Evolutionary conservation across 2,329 filamentous ascomycete species (phyloP), one percentile per base, ranked within the genome.

Genomic region (Sodiomyces alkalinus): DNA sequence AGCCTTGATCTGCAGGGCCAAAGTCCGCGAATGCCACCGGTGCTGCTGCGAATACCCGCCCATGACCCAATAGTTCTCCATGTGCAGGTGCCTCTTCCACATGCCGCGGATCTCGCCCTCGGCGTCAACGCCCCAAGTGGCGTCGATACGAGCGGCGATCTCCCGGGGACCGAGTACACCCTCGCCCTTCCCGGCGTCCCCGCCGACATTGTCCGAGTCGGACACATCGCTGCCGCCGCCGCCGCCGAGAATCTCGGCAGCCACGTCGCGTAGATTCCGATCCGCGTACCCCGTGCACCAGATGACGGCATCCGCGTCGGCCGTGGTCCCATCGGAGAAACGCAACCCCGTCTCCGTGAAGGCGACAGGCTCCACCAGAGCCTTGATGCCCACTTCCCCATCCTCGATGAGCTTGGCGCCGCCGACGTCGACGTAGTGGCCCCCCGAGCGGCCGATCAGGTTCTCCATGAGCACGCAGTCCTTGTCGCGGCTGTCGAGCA

Each of bases 41-140:
- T 55, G 52, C 18, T 45, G 39, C 27, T 40, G 36, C 3, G 47
- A 46, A 5, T 41, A 34, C 1, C 53, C 52, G 2, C 52, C 50
- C 33, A 47, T 43, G 5, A 44, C 33, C 48, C 50, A 56, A 28
- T 49, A 48, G 13, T 54, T 55, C 5, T 51, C 44, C 8, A 49
- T 15, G 4, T 30, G 33, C 5, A 31, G 20, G 4, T 51, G 47
- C 4, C 51, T 46, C 39, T 55, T 55, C 46, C 51, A 56, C 37
- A 58, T 32, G 1, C 56, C 55, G 1, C 52, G 46, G 17, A 56
- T 33, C 41, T 60, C 56, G 6, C 56, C 56, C 36, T 62, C 57
- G 3, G 26, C 36, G 32, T 60, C 55, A 1, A 57, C 32, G 0
- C 54, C 55, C 52, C 52, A 59, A 0, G 55, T 55, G 1, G 43